Base-by-base conservation (phyloP, 2,329 filamentous ascomycete genomes). In the Xylariaceae sp. region DNA sequence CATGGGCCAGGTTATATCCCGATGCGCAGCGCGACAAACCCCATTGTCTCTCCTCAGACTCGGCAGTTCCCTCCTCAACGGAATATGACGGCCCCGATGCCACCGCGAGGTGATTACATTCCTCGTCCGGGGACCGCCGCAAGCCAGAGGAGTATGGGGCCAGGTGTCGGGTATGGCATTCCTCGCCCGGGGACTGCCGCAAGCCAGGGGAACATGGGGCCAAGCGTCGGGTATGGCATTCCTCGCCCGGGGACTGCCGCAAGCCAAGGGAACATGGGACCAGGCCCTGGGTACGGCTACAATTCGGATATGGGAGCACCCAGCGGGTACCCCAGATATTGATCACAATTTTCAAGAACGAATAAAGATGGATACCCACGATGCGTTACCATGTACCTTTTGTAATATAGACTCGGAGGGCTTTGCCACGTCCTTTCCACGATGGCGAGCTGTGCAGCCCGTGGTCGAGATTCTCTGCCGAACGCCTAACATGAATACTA, bases 31-130 rank as follows among this genome's bases (percentile, higher is more conserved):
- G 55, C 57, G 18, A 67, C 65, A 11, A 57, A 58, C 1, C 58
- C 59, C n/a, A n/a, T n/a, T 11, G 51, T 57, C 17, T 46, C 50
- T 8, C 45, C 42, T 5, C 47, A 56, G 17, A 57, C 51, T 22
- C 55, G 53, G 24, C 57, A 53, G 10, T 55, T 57, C 23, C 47
- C 59, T 18, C 63, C 63, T 1, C 59, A 60, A 41, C 58, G 68
- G 32, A 68, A 63, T 35, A 60, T 69, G 59, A 70, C 67, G 15
- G 63, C 60, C 4, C 63, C 64, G 4, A 45, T 60, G 34, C 56
- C 58, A 11, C 45, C 49, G 18, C 49, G 55, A 28, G 49, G 46
- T 12, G 48, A 52, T 22, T 56, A 49, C 33, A 43, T 43, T 19
- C 36, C 51, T 15, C 50, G 53, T 18, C 42, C 50, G 18, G 55